Percentiles rank a stretch among this genome's conserved stretches.
These are phyloP conservation scores for Odontarrhena argentea DNA, from an alignment of 345 rosid genomes.

Conservation along the genomic window DNA sequence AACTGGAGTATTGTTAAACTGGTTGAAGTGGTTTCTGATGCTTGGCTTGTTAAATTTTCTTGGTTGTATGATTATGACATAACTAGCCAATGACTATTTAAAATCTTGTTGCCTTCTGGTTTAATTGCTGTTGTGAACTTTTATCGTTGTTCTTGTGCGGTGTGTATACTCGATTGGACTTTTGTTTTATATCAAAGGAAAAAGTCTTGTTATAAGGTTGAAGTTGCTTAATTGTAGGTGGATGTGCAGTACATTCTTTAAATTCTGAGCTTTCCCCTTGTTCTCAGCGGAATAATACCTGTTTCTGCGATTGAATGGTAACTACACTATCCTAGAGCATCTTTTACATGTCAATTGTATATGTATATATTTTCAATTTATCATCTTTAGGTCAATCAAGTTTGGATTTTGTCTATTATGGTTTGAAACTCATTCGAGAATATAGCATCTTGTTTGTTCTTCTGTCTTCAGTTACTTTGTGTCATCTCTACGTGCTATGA, in stretches of 20 bases:
- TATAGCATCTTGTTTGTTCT: not conserved
- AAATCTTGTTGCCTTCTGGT: not conserved
- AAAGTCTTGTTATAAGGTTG: slow-evolving; percentile 13
- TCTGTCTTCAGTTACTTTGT: slow-evolving; percentile 9
- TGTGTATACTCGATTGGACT: not conserved
- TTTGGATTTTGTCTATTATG: not conserved
- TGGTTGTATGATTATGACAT: too few relatives aligned
- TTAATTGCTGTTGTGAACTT: not conserved
- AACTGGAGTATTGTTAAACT: not conserved
- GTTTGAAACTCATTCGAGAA: not conserved
- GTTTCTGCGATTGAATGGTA: slow-evolving; percentile 28
- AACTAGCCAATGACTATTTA: not conserved
- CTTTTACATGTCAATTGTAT: not conserved
- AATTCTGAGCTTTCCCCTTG: slow-evolving; percentile 4
- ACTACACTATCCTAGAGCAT: not conserved
- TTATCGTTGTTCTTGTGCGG: slow-evolving; percentile 6
- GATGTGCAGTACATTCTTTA: slow-evolving; percentile 2
- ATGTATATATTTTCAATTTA: not conserved
- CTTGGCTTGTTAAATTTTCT: too few relatives aligned
- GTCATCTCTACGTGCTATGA: not conserved
- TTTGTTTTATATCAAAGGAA: slow-evolving; percentile 3
- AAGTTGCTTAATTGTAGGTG: slow-evolving; percentile 30
- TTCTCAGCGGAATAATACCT: not conserved
- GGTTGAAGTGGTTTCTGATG: not conserved
- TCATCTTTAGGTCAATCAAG: not conserved